Conservation (phyloP, 2,329 filamentous ascomycete genomes). For the Sclerotiophoma versabilis region DNA sequence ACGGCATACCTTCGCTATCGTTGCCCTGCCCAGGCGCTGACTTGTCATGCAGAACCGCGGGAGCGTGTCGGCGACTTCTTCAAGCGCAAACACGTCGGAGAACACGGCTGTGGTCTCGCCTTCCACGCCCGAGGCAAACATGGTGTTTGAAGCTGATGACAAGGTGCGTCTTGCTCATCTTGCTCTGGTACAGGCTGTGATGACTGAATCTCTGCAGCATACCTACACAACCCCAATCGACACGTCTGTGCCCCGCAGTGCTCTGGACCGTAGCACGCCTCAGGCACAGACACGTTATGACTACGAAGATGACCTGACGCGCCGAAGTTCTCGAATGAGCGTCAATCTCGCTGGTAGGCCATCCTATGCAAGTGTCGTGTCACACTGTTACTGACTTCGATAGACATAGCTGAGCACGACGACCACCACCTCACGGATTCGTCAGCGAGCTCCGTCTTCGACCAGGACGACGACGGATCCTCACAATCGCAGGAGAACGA, state of each 20-base stretch:
- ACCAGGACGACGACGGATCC: conserved; percentile 42
- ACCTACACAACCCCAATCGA: conserved; percentile 75
- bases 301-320: conserved; percentile 64
- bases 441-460: conserved; percentile 38
- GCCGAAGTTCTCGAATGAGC: conserved; percentile 65
- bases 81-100: conserved; percentile 42
- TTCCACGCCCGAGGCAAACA: conserved; percentile 48
- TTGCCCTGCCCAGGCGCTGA: conserved; percentile 43
- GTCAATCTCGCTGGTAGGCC: conserved; percentile 77
- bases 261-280: conserved; percentile 74
- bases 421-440: conserved; percentile 45
- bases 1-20: conserved; percentile 30
- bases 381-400: conserved; percentile 22
- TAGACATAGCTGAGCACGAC: conserved; percentile 57
- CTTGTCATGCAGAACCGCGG: conserved; percentile 36
- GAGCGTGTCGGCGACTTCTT: conserved; percentile 39
- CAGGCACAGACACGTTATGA: conserved; percentile 84
- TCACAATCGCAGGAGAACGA: conserved; percentile 43
- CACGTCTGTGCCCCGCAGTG: conserved; percentile 66
- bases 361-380: conserved; percentile 23
- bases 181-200: conserved; percentile 27
- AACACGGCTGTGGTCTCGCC: conserved; percentile 48
- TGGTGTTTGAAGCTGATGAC: conserved; percentile 46
- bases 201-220: conserved; percentile 44
- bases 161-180: conserved; percentile 43